Conservation (phyloP, 2,329 filamentous ascomycete genomes). For the Aspergillus sp. region DNA sequence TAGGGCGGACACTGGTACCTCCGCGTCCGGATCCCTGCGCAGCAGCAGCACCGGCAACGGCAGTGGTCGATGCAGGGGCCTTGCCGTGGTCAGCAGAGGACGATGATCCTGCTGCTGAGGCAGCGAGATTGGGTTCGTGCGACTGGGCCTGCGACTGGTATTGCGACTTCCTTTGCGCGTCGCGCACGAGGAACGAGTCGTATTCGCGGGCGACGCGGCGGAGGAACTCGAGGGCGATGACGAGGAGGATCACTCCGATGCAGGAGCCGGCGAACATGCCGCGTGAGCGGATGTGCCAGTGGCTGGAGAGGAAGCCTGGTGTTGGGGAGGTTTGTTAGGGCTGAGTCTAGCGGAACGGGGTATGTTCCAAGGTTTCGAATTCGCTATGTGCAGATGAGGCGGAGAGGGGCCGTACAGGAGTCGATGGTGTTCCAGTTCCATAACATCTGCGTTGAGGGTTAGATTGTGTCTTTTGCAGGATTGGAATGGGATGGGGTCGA, state of each 20-base stretch:
- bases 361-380: neutral
- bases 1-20: slow-evolving; percentile 56
- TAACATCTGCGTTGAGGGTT: slow-evolving; percentile 30
- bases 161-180: slow-evolving; percentile 44
- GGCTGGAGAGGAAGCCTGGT: slow-evolving; percentile 66
- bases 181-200: slow-evolving; percentile 67
- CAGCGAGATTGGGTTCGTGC: neutral
- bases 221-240: slow-evolving; percentile 72
- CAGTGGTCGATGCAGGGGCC: neutral
- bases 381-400: neutral
- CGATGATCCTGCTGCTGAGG: neutral
- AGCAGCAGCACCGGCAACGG: neutral
- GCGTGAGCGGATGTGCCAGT: slow-evolving; percentile 71
- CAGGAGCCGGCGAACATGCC: slow-evolving; percentile 80
- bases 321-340: neutral
- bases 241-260: slow-evolving; percentile 76
- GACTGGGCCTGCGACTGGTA: slow-evolving; percentile 16
- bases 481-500: neutral
- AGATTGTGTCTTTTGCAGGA: neutral
- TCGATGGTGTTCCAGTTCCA: slow-evolving; percentile 38
- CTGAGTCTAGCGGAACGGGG: too few species aligned
- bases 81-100: neutral
- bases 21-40: neutral
- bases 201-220: slow-evolving; percentile 74
- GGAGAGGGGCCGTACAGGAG: slow-evolving; percentile 23